A percentile compares a stretch with the other conserved stretches of the same genome.
phyloP scores from a whole-genome alignment of 2,329 filamentous ascomycete genomes.

The Cladophialophora yegresii region DNA sequence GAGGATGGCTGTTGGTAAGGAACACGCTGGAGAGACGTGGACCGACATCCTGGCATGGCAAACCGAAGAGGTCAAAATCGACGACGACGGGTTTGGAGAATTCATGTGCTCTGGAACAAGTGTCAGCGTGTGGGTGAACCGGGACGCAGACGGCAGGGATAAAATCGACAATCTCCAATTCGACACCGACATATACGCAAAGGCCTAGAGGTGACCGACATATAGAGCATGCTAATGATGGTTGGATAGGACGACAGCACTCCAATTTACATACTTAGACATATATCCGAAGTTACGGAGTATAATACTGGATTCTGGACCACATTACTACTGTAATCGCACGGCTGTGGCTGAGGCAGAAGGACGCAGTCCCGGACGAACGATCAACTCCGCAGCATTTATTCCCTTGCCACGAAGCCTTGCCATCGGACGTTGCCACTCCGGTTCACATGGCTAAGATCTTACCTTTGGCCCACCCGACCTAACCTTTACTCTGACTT shows the following conservation, averaged over 20 bases:
- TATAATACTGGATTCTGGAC: background rate
- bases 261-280: background rate
- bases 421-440: background rate
- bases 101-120: slow-evolving; percentile 59
- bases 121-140: slow-evolving; percentile 64
- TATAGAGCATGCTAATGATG: background rate
- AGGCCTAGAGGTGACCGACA: slow-evolving; percentile 2
- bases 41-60: slow-evolving; percentile 62
- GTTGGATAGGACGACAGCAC: background rate
- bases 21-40: slow-evolving; percentile 63
- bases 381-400: background rate
- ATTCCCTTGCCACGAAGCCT: background rate
- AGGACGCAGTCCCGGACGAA: background rate
- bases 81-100: slow-evolving; percentile 58
- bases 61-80: slow-evolving; percentile 59
- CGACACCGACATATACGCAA: slow-evolving; percentile 25
- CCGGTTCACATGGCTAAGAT: background rate
- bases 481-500: background rate
- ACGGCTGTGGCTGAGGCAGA: background rate
- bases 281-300: background rate
- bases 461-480: background rate
- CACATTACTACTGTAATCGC: too few relatives aligned
- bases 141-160: slow-evolving; percentile 55
- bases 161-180: slow-evolving; percentile 50
- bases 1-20: slow-evolving; percentile 63